Evolutionary conservation across 768 basidiomycete species (phyloP), one percentile per base, ranked within the genome.

Genomic region (Rhizopogon roseolus): DNA sequence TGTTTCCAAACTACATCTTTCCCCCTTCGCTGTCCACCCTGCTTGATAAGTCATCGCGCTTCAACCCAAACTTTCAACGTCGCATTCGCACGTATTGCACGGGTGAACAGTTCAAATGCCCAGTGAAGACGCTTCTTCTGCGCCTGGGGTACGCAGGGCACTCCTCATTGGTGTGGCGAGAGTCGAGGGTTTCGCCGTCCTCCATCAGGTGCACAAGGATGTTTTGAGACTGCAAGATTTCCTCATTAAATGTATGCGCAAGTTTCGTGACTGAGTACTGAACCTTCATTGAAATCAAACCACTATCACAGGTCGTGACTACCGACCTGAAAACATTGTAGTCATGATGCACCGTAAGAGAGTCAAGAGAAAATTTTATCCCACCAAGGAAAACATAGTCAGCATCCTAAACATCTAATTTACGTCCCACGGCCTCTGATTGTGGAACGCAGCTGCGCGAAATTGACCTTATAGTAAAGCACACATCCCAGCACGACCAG

Each of bases 201-300:
- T 56, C 46, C 55, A 10, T 22, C 40, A 46, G 5, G 55, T 53
- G n/a, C 45, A 56, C 36, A 44, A 3, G 13, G 53, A 56, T 34
- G 44, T 54, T 36, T 10, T 1, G 9, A 41, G 28, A 17, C 46
- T 56, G 53, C 22, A 7, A 16, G 16, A 28, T 1, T 54, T 56
- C 27, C 43, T 56, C 10, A 6, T 46, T 1, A 19, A 45, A 11
- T 52, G 27, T 38, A 50, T 37, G 34, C 22, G 9, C 11, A 4
- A 13, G 3, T 16, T 28, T 17, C 29, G 10, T 29, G 34, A n/a
- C 19, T 1, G n/a, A n/a, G n/a, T n/a, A n/a, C n/a, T n/a, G 19
- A 27, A 13, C 5, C 10, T 1, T 34, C 9, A 8, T 16, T 29
- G 2, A 10, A 25, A 46, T 48, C n/a, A 5, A 36, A n/a, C 22